Evolutionary conservation across 1,139 yeast species (phyloP), one percentile per base, ranked within the genome.

Genomic region (Barnettozyma hawaiiensis): DNA sequence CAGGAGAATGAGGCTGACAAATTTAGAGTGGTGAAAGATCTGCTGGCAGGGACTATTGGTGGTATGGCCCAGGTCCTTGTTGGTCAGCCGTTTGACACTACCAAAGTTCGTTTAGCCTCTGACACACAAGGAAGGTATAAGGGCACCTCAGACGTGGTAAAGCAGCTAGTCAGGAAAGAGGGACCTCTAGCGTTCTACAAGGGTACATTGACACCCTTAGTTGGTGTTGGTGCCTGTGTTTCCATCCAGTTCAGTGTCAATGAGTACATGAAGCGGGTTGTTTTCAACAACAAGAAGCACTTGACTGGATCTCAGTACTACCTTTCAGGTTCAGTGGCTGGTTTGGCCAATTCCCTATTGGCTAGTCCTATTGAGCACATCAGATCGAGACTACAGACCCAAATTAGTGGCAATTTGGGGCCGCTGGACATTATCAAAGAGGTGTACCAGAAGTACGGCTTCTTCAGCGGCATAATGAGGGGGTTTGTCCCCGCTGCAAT

Each of bases 41-140:
- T 90, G 41, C 69, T 85, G 48, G 95, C 95, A 6, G 97, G 97
- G 10, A 89, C 96, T 27, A 73, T 85, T 59, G 97, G 97, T 47
- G 97, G 97, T 46, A 78, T 90, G 37, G 89, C 96, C 14, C 97
- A 90, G 65, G 97, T 90, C 12, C 69, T 90, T 37, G 86, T 84
- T n/a, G 97, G 97, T 26, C 97, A 90, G 64, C 97, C 97, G 11
- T 90, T 90, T 57, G 97, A 90, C 62, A 86, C 96, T 10, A 86
- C 94, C 37, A 90, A 89, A 63, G 97, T 90, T 31, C 75, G 97
- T 50, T 70, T 90, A 39, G 97, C 90, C 59, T 81, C 92, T 8
- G 87, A 95, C 1, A 79, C 87, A 2, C 81, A 78, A 37, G 92
- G 94, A 4, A 77, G 81, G 20, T 85, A 85, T 54, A 66, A 67